Conservation (phyloP, 2,329 filamentous ascomycete genomes). For the Hypoxylon sp. region DNA sequence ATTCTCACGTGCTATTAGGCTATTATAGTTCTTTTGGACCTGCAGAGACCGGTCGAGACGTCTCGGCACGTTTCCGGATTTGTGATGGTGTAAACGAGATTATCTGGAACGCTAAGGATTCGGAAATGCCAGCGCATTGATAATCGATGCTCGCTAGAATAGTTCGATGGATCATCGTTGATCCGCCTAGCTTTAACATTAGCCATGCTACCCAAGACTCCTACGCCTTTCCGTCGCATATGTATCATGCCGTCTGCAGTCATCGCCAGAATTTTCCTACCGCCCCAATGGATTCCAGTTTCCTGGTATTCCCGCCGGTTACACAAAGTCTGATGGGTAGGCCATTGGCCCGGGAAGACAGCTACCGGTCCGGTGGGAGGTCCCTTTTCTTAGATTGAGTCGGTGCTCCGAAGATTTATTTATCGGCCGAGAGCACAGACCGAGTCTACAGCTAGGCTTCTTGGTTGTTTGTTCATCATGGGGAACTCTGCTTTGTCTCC, state of each 20-base stretch:
- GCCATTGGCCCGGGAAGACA: slow-evolving; percentile 18
- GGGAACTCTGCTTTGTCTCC: slow-evolving; percentile 14
- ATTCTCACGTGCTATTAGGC: slow-evolving; percentile 22
- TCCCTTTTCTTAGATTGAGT: slow-evolving; percentile 12
- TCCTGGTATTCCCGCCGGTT: slow-evolving; percentile 18
- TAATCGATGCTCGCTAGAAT: slow-evolving; percentile 11
- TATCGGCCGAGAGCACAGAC: slow-evolving; percentile 11
- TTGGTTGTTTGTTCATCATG: slow-evolving; percentile 18
- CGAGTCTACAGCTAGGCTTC: background rate
- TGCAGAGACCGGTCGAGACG: slow-evolving; percentile 29
- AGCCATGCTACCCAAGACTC: slow-evolving; percentile 11
- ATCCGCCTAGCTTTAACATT: slow-evolving; percentile 18
- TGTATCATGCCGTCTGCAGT: slow-evolving; percentile 15
- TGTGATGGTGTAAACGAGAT: slow-evolving; percentile 7
- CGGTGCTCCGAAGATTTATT: slow-evolving; percentile 13
- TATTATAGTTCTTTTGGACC: slow-evolving; percentile 3
- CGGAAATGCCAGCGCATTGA: slow-evolving; percentile 23
- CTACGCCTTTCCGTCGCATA: slow-evolving; percentile 10
- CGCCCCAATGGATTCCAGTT: slow-evolving; percentile 24
- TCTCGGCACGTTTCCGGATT: slow-evolving; percentile 15
- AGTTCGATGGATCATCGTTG: slow-evolving; percentile 23
- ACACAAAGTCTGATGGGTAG: slow-evolving; percentile 25
- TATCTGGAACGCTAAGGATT: slow-evolving; percentile 25
- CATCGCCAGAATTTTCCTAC: slow-evolving; percentile 11
- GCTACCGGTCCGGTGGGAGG: slow-evolving; percentile 17